Base-by-base conservation (phyloP, 73 alveolate genomes). In the Symbiodinium natans region DNA sequence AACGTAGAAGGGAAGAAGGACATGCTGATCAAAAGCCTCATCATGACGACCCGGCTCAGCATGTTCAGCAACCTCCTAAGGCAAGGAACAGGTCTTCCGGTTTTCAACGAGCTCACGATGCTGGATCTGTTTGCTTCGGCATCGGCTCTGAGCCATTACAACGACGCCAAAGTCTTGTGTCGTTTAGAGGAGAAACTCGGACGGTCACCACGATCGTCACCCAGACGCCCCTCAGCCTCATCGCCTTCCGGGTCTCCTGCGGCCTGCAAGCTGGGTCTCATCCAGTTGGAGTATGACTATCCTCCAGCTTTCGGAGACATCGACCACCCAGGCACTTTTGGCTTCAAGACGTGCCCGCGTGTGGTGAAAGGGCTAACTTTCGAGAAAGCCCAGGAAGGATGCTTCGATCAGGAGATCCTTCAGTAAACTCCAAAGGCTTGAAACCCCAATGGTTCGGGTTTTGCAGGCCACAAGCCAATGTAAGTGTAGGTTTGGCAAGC, bases 271-370 rank as follows among this genome's bases (percentile, higher is more conserved):
- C 40, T 86, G 33, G 94, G 94, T 2, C 40, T 86, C 63, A 27
- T 86, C 39, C 94, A 56, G 41, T 41, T 86, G 40, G 94, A 86
- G 43, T 86, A 86, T 33, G 83, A 86, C 33, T 86, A 86, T 54
- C 94, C 94, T 15, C 94, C 84, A 36, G 94, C 94, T 21, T 86
- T 86, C 31, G 94, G 94, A 4, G 94, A 86, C 41, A 39, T 56
- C 25, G 94, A 86, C 54, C 94, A 86, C 59, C 94, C 94, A 38
- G 94, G 94, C 40, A 86, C 94, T 39, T 86, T 86, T 54, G 94
- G 94, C 54, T 86, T 86, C 83, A 52, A 86, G 34, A 86, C 83
- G 25, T 48, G 82, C 41, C 83, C 94, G 11, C 82, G 83, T 13
- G 59, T 86, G 31, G 94, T 86, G 94, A 39, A 56, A 54, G 94